Percentiles rank a stretch among this genome's conserved stretches.
Conservation (phyloP, 257 asterid genomes). For the Solanum rostratum region DNA sequence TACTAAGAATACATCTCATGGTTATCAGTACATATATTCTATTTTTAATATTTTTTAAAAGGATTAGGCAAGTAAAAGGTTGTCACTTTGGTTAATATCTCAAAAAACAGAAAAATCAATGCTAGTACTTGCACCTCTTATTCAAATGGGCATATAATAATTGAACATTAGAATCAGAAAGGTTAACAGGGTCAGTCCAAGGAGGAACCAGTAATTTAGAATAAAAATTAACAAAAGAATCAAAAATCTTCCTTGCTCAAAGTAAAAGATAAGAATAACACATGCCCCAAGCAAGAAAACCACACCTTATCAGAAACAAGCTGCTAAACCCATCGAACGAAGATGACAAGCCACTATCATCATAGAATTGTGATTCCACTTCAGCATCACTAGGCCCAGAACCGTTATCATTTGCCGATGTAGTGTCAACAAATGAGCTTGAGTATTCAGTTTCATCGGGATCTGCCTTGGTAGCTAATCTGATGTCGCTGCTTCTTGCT, state of each 20-base stretch:
- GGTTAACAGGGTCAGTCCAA: not conserved
- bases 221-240: not conserved
- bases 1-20: not conserved
- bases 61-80: not conserved
- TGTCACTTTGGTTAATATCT: not conserved
- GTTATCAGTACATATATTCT: not conserved
- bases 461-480: constrained; percentile 48
- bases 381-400: constrained; percentile 72
- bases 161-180: not conserved
- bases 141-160: not conserved
- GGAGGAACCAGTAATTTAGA: not conserved
- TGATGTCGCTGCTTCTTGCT: constrained; percentile 31
- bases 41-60: not conserved
- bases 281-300: not conserved
- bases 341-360: constrained; percentile 39
- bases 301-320: constrained; percentile 62
- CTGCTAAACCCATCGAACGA: constrained; percentile 53
- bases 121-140: not conserved
- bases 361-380: constrained; percentile 61
- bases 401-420: constrained; percentile 47
- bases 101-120: not conserved
- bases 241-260: not conserved
- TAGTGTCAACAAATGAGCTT: constrained; percentile 68
- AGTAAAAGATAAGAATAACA: not conserved
- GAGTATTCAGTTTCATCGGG: constrained; percentile 85